These are phyloP conservation scores for Corymbia citriodora DNA, from an alignment of 441 rosid genomes.

Conservation along the genomic window DNA sequence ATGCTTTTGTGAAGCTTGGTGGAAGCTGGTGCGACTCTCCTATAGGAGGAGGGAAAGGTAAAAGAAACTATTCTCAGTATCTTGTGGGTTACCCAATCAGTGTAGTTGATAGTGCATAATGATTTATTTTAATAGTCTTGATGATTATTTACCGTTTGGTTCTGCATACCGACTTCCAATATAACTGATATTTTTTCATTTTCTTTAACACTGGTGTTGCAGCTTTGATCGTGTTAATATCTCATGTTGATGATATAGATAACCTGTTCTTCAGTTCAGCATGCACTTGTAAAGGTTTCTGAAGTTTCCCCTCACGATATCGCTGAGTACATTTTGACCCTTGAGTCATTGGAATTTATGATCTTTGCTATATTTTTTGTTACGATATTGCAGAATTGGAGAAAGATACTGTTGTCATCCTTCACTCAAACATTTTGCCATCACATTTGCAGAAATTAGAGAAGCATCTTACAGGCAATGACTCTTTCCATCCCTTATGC, in stretches of 20 bases:
- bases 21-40: constrained; percentile 48
- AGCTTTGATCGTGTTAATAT: constrained; percentile 57
- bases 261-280: constrained; percentile 54
- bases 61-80: background rate
- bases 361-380: constrained; percentile 3
- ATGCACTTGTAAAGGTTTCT: constrained; percentile 56
- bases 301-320: background rate
- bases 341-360: background rate
- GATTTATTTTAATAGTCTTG: background rate
- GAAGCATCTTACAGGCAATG: constrained; percentile 54
- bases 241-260: constrained; percentile 57
- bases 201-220: constrained; percentile 51
- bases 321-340: background rate
- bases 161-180: background rate
- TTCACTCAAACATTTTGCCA: constrained; percentile 48
- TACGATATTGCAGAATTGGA: constrained; percentile 41
- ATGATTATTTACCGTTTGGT: background rate
- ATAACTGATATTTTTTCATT: background rate
- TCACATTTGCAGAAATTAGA: constrained; percentile 50
- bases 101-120: background rate
- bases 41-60: constrained; percentile 60
- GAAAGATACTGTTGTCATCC: constrained; percentile 51
- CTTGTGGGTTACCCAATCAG: background rate
- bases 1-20: constrained; percentile 49
- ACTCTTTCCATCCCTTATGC: background rate